Conservation (phyloP, 805 yeast species). For the Myxozyma monticola region DNA sequence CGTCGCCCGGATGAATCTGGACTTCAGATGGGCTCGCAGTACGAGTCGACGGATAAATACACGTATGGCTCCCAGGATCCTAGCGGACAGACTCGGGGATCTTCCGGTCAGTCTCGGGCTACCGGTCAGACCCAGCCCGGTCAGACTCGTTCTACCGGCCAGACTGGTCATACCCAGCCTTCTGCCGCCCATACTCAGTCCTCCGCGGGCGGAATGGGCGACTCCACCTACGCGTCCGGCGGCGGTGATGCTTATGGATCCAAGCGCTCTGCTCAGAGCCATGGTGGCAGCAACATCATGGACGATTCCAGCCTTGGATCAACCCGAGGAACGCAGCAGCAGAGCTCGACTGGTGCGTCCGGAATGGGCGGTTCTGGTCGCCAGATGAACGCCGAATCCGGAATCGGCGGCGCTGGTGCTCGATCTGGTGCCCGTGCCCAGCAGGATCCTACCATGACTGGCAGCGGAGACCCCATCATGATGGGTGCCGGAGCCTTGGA, state of each 20-base stretch:
- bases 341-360: not conserved
- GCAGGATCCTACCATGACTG: no score
- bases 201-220: not conserved
- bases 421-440: no score
- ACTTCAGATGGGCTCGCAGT: no score
- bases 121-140: not conserved
- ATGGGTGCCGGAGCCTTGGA: no score
- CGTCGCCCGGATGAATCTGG: no score
- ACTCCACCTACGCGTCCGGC: not conserved
- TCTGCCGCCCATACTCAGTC: no score
- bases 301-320: constrained; percentile 1
- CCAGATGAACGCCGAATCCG: no score
- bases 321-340: not conserved
- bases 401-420: no score
- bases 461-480: no score
- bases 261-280: not conserved
- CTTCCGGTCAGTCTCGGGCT: not conserved
- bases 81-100: constrained; percentile 1
- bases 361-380: not conserved
- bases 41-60: no score
- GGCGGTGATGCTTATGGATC: constrained; percentile 5
- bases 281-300: not conserved
- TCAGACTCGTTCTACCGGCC: not conserved
- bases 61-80: constrained; percentile 1
- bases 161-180: no score